A percentile compares a stretch with the other conserved stretches of the same genome.
Conservation (phyloP, 495 filamentous ascomycete genomes). For the Penicillium parvum region DNA sequence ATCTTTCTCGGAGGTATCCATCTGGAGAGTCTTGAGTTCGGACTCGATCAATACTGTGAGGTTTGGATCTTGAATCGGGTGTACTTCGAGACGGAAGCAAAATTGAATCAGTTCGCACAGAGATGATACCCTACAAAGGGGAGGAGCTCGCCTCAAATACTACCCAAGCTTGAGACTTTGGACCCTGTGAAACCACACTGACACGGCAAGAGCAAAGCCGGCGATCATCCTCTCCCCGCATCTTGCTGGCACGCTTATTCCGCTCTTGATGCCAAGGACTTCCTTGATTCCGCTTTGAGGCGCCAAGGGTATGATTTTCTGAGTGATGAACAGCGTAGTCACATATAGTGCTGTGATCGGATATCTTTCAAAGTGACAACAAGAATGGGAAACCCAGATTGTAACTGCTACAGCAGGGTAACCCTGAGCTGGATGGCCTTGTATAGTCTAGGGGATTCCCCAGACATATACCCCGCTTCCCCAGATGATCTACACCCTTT, state of each 20-base stretch:
- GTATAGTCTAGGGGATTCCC: neutral
- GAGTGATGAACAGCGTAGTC: neutral
- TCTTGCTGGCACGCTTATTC: constrained; percentile 4
- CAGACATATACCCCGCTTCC: constrained; percentile 7
- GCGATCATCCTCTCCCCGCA: constrained; percentile 7
- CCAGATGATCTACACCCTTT: constrained; percentile 3
- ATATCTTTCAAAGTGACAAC: neutral
- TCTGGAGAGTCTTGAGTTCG: neutral
- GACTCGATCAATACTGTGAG: neutral
- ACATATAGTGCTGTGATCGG: neutral
- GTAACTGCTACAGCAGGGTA: too few species aligned
- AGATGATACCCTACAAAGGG: too few species aligned
- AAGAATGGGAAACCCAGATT: neutral
- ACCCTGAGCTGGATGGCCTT: neutral
- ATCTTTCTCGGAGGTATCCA: constrained; percentile 11
- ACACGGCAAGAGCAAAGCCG: neutral
- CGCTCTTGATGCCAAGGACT: neutral
- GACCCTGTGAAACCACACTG: neutral
- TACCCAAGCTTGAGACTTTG: neutral
- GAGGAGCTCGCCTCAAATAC: too few species aligned
- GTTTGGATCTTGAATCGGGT: neutral
- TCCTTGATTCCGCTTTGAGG: constrained; percentile 8
- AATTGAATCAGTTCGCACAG: neutral
- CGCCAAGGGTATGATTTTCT: constrained; percentile 4
- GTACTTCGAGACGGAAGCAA: neutral